Base-by-base conservation (phyloP, 345 rosid species). In the Geranium rotundifolium region DNA sequence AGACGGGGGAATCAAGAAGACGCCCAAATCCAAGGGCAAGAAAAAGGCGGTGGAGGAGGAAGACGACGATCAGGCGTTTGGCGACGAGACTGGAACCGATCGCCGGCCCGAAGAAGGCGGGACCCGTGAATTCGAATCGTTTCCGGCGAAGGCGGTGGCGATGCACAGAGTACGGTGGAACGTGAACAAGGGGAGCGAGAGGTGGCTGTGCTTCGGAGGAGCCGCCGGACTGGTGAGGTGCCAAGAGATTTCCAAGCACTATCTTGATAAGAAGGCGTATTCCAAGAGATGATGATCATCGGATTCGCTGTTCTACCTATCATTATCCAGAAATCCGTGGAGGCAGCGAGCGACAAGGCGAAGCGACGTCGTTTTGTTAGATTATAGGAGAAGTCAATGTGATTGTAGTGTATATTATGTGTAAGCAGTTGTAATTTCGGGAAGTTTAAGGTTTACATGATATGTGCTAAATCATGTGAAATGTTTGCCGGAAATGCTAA, bases 181-280 rank as follows among this genome's bases (percentile, higher is more conserved):
- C 31, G 73, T 83, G 87, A 95, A 95, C 79, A 75, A 76, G 63
- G 97, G 92, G 23, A 80, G 95, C 34, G 95, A 86, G 81, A 85
- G 90, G 71, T 95, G 96, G 96, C 37, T 88, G 58, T 83, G 89
- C 67, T 83, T 71, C 0, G 99, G 99, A 10, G 97, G 97, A 80
- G 96, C 91, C 0, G 95, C 95, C 0, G 95, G 97, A 52, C 78
- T 93, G 46, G 77, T 90, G 37, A 76, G 91, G 63, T 93, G 96
- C 72, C 95, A 84, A 70, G 82, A 86, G 76, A 78, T 89, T 56
- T 52, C 49, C 54, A 27, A 71, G 23, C 68, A 58, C 31, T 70
- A 62, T 64, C 15, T 56, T 2, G 66, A 63, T 68, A 70, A 15
- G 54, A 67, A 67, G 54, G 41, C 23, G 19, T 30, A 58, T 41